Percentiles rank a stretch among this genome's conserved stretches.
Conservation (phyloP, 2,329 filamentous ascomycete genomes). For the Diaporthe citrichinensis region DNA sequence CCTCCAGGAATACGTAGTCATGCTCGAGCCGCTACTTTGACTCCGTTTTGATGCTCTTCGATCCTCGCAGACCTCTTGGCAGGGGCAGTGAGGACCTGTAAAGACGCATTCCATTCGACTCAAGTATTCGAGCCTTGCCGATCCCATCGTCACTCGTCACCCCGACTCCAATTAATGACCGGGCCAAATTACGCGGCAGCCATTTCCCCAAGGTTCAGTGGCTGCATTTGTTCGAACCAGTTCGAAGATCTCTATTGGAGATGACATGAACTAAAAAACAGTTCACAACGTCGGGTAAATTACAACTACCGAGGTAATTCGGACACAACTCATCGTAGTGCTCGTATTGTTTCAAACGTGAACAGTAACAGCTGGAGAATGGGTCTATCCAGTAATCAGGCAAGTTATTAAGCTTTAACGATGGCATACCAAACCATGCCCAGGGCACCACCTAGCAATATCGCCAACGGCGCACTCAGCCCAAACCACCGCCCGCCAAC, state of each 20-base stretch:
- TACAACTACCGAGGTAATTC: not conserved
- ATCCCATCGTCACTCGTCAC: too few species aligned
- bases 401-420: not conserved
- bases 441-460: not conserved
- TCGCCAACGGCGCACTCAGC: conserved; percentile 54
- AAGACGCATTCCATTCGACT: not conserved
- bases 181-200: too few species aligned
- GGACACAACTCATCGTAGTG: not conserved
- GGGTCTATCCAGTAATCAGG: not conserved
- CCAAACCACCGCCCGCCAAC: conserved; percentile 63
- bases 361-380: too few species aligned
- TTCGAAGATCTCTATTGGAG: not conserved
- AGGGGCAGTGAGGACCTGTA: not conserved
- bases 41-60: not conserved
- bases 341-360: too few species aligned
- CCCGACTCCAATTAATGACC: too few species aligned
- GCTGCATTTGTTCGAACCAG: not conserved
- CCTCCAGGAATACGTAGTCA: not conserved
- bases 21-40: not conserved
- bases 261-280: too few species aligned
- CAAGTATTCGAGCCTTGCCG: not conserved
- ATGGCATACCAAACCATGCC: conserved; percentile 8
- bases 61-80: not conserved
- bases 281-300: not conserved
- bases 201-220: not conserved